Evolutionary conservation across 2,329 filamentous ascomycete species (phyloP).

Genomic region (Colletotrichum spinosum): DNA sequence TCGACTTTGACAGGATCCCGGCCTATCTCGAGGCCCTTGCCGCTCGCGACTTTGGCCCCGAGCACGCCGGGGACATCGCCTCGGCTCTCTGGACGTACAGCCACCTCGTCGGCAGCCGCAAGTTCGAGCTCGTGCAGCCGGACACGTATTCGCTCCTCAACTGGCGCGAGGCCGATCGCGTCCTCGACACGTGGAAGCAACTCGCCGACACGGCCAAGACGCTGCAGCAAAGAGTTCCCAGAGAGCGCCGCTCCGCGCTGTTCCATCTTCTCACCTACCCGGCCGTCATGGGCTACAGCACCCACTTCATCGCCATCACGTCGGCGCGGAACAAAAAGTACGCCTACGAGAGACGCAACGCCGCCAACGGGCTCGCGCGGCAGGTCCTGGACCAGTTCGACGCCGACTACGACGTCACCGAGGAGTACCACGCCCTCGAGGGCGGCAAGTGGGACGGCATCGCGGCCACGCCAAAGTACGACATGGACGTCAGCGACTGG

Average conservation of each 20-base stretch:
- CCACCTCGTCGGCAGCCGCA: constrained; percentile 59
- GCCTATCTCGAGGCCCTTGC: constrained; percentile 63
- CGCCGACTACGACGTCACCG: constrained; percentile 56
- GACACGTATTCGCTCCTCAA: constrained; percentile 70
- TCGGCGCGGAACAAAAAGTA: constrained; percentile 64
- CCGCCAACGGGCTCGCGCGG: constrained; percentile 59
- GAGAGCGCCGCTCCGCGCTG: constrained; percentile 59
- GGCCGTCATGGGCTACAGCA: constrained; percentile 66
- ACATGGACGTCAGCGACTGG: constrained; percentile 33
- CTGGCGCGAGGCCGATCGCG: constrained; percentile 71
- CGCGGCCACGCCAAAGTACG: constrained; percentile 65
- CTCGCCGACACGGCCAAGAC: constrained; percentile 58
- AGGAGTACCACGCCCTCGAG: constrained; percentile 58
- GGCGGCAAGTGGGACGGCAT: constrained; percentile 63
- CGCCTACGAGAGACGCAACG: constrained; percentile 64
- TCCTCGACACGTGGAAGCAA: constrained; percentile 66
- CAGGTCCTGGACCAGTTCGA: constrained; percentile 56
- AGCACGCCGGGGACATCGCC: constrained; percentile 59
- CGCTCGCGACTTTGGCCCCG: constrained; percentile 64
- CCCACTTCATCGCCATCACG: constrained; percentile 64
- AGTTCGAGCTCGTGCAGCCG: constrained; percentile 71
- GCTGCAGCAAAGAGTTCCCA: constrained; percentile 56
- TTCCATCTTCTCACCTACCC: constrained; percentile 73
- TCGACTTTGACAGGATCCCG: constrained; percentile 57
- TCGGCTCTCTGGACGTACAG: constrained; percentile 66